Conservation (phyloP, 345 rosid genomes). For the Noccaea bulbosa region DNA sequence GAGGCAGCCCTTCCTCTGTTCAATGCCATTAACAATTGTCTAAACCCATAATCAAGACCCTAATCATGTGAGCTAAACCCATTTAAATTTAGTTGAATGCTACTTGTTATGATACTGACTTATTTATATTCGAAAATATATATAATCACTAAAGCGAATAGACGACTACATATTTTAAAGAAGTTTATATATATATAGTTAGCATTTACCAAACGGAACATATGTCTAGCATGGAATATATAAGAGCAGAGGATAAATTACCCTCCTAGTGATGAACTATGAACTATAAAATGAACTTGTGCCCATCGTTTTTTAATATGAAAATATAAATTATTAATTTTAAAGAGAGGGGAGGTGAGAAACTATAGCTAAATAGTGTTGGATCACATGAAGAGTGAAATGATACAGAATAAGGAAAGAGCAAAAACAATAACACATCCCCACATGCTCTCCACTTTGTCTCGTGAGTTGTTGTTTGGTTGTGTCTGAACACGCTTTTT, state of each 20-base stretch:
- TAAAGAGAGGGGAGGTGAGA: not conserved
- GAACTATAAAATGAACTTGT: not conserved
- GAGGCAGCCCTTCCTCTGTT: constrained; percentile 28
- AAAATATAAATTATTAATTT: not conserved
- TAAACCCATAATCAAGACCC: constrained; percentile 7
- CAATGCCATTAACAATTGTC: constrained; percentile 25
- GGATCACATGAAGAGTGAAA: constrained; percentile 38
- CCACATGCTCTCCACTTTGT: constrained; percentile 46
- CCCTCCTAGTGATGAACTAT: not conserved
- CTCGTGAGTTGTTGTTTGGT: constrained; percentile 44
- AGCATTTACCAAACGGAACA: not conserved
- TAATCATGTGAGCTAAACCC: constrained; percentile 32
- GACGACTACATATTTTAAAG: constrained; percentile 14
- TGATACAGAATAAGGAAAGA: constrained; percentile 37
- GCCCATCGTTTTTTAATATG: constrained; percentile 8
- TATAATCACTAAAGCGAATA: constrained; percentile 4
- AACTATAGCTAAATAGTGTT: constrained; percentile 39
- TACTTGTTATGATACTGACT: constrained; percentile 7
- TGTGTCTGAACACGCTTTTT: constrained; percentile 37
- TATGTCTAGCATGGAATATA: not conserved
- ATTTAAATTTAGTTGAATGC: constrained; percentile 12
- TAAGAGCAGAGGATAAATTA: not conserved
- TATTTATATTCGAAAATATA: not conserved
- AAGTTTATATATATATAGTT: not conserved
- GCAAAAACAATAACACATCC: constrained; percentile 40